A percentile compares a stretch with the other conserved stretches of the same genome.
Conservation (phyloP, 371 early-diverging fungal genomes). For the Haplosporangium sp. region DNA sequence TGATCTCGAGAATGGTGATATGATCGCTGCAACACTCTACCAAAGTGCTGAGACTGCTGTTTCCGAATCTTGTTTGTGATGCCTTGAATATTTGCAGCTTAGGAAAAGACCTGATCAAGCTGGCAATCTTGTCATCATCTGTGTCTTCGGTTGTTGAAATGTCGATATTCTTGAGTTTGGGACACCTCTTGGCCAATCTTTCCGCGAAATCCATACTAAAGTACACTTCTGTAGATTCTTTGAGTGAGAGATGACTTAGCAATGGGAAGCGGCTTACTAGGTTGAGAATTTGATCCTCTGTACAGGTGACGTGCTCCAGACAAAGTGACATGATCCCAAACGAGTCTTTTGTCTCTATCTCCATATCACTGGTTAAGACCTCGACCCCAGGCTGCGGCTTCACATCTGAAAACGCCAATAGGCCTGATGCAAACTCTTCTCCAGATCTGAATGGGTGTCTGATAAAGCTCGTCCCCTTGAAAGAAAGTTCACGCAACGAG, state of each 20-base stretch:
- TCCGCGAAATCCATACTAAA: constrained; percentile 14
- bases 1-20: constrained; percentile 23
- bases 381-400: background rate
- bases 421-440: constrained; percentile 32
- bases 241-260: constrained; percentile 24
- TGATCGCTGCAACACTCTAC: constrained; percentile 9
- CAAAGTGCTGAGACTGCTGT: constrained; percentile 20
- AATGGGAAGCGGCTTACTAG: constrained; percentile 33
- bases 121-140: constrained; percentile 30
- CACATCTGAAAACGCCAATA: constrained; percentile 7
- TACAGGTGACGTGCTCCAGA: constrained; percentile 30
- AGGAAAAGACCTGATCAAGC: constrained; percentile 24
- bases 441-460: constrained; percentile 33
- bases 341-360: constrained; percentile 6
- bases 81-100: constrained; percentile 14
- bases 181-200: constrained; percentile 25
- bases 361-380: constrained; percentile 1
- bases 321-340: constrained; percentile 28
- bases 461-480: constrained; percentile 13
- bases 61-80: constrained; percentile 23
- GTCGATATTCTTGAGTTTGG: constrained; percentile 30
- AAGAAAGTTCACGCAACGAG: constrained; percentile 29
- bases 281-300: constrained; percentile 28
- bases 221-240: constrained; percentile 18
- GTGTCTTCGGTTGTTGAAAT: constrained; percentile 24